Conservation (phyloP, 257 asterid genomes). For the Capsicum baccatum region DNA sequence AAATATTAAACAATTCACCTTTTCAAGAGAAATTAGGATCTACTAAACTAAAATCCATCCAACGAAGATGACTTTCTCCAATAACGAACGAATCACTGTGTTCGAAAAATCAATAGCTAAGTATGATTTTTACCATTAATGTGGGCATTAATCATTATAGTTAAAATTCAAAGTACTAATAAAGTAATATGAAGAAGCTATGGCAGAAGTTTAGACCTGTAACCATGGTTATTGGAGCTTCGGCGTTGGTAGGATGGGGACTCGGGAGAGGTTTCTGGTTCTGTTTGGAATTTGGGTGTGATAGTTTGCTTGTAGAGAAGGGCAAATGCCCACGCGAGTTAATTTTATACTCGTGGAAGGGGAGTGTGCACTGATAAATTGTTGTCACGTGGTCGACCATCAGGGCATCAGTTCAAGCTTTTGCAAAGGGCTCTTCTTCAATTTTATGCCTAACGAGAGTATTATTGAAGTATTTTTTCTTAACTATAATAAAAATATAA, state of each 20-base stretch:
- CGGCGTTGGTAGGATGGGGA: constrained; percentile 36
- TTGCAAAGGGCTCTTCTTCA: too few species aligned
- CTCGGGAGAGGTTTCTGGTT: constrained; percentile 7
- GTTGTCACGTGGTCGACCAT: too few species aligned
- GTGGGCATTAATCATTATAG: neutral
- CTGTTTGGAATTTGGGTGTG: constrained; percentile 7
- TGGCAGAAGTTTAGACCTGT: constrained; percentile 31
- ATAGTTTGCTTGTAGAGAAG: constrained; percentile 34
- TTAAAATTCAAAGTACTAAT: neutral
- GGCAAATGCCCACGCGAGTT: constrained; percentile 30
- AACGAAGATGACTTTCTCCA: neutral
- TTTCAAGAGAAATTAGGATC: neutral
- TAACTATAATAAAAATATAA: too few species aligned
- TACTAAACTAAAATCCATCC: neutral
- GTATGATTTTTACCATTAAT: neutral
- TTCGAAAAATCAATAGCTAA: neutral
- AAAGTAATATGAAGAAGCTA: neutral
- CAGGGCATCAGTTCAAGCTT: too few species aligned
- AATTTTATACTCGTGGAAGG: neutral
- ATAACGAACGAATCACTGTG: constrained; percentile 6
- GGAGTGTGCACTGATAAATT: too few species aligned
- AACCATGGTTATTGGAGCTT: constrained; percentile 30
- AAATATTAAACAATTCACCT: neutral
- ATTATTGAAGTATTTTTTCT: too few species aligned
- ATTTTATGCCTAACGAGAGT: too few species aligned